Evolutionary conservation across 192 early-diverging fungal species (phyloP), one percentile per base, ranked within the genome.

Genomic region (Backusella tuberculispora): DNA sequence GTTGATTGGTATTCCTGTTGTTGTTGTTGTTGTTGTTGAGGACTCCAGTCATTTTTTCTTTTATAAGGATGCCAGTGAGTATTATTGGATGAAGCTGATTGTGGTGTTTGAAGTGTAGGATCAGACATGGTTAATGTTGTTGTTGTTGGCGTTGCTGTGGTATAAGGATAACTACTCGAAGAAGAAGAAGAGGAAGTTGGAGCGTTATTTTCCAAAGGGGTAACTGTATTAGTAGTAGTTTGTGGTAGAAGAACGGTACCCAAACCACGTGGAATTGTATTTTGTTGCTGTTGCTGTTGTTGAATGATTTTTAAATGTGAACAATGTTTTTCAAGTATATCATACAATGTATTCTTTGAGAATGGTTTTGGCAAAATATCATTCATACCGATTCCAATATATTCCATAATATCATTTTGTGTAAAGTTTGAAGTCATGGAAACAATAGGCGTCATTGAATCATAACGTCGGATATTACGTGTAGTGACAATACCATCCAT

Each of bases 361-460:
- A 94, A 92, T 14, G 92, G 92, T 48, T 94, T 94, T 4, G 90
- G 81, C 21, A 94, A 76, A 17, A 92, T 83, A 48, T 94, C 92
- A 70, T 90, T 91, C 92, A 94, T 94, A 6, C 91, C 91, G 74
- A 84, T 88, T 19, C 84, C 86, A 63, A 90, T 79, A 63, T 93
- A 94, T 12, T 79, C 86, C 74, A 90, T 80, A 65, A 90, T 88
- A 50, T 94, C 92, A 44, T 82, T 84, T 17, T 84, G 82, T 0
- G 91, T 86, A 0, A 85, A 91, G 72, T 90, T 92, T 4, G 87
- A 86, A 12, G 92, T 94, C 92, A 94, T 94, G n/a, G 87, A 87
- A 65, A 94, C 89, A 56, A 94, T 92, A 0, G 92, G 92, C 1
- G 91, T 92, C 60, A 79, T 76, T 15, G 81, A 76, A 73, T 94